These are phyloP conservation scores for Trichoderma pleuroti DNA, from an alignment of 2,329 filamentous ascomycete genomes.

Conservation along the genomic window DNA sequence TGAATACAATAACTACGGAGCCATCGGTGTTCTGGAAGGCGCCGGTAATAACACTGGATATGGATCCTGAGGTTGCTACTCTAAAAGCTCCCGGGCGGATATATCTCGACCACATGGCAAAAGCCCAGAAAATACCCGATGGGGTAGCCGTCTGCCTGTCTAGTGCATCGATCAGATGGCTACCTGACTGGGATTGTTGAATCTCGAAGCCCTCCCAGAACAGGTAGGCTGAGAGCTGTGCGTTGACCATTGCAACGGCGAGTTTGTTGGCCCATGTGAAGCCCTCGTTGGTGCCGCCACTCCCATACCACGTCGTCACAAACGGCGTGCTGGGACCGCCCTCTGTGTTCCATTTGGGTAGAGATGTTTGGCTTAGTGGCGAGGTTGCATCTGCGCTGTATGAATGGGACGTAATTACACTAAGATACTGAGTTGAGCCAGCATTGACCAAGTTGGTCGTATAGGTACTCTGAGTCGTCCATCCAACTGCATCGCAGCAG, in stretches of 20 bases:
- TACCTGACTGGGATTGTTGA: constrained; percentile 6
- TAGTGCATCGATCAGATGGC: constrained; percentile 2
- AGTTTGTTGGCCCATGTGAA: constrained; percentile 8
- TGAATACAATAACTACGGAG: neutral
- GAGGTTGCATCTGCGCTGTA: constrained; percentile 2
- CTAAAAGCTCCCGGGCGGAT: neutral
- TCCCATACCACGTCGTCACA: neutral
- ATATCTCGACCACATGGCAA: constrained; percentile 13
- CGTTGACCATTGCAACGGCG: constrained; percentile 7
- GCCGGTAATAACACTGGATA: neutral
- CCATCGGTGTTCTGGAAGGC: constrained; percentile 1
- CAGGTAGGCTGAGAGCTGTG: neutral
- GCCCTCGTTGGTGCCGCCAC: neutral
- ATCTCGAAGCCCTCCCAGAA: constrained; percentile 10
- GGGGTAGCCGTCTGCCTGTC: constrained; percentile 3
- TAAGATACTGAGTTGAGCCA: neutral
- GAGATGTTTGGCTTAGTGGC: neutral
- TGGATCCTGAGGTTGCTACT: neutral
- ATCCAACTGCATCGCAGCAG: constrained; percentile 2
- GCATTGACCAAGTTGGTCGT: constrained; percentile 8
- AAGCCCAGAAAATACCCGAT: constrained; percentile 13
- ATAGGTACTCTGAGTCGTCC: constrained; percentile 4
- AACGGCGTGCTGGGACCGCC: constrained; percentile 2
- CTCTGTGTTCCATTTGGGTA: constrained; percentile 9
- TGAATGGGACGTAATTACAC: neutral